Percentiles rank a stretch among this genome's conserved stretches.
These are phyloP conservation scores for Diplotaxis tenuifolia DNA, from an alignment of 345 rosid species.

Conservation along the genomic window DNA sequence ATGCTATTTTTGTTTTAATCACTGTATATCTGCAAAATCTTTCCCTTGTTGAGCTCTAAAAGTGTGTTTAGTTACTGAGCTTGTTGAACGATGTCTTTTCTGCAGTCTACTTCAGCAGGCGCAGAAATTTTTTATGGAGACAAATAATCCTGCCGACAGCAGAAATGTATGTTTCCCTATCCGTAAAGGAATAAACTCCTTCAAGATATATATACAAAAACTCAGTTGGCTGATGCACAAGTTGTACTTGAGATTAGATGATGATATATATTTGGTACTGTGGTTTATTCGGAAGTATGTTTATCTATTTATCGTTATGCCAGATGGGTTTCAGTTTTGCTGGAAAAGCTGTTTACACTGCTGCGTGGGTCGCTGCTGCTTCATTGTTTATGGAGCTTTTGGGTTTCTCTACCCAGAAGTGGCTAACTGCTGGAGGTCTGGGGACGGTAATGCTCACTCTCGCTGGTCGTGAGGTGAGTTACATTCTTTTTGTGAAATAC, in stretches of 20 bases:
- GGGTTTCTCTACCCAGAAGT: conserved; percentile 91
- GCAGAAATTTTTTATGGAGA: conserved; percentile 58
- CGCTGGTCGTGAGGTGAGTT: conserved; percentile 93
- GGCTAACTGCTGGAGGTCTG: conserved; percentile 97
- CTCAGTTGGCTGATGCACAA: conserved; percentile 10
- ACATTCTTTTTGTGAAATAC: neutral
- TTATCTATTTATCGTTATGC: conserved; percentile 30
- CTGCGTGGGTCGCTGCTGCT: conserved; percentile 89
- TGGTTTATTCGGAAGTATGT: neutral
- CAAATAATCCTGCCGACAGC: conserved; percentile 54
- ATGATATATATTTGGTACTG: conserved; percentile 5
- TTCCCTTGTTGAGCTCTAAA: neutral
- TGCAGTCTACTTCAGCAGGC: conserved; percentile 77
- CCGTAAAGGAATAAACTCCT: conserved; percentile 6
- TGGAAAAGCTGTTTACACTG: conserved; percentile 85
- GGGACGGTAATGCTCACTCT: conserved; percentile 97
- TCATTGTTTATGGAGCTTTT: conserved; percentile 93
- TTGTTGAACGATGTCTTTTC: conserved; percentile 5
- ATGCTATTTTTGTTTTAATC: neutral
- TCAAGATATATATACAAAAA: neutral
- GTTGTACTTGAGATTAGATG: neutral
- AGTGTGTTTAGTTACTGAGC: conserved; percentile 8
- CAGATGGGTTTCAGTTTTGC: conserved; percentile 95
- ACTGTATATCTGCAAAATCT: neutral
- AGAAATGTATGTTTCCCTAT: conserved; percentile 57